Evolutionary conservation across 2,329 filamentous ascomycete genomes (phyloP), one percentile per base, ranked within the genome.

Genomic region (Grosmannia serpens): DNA sequence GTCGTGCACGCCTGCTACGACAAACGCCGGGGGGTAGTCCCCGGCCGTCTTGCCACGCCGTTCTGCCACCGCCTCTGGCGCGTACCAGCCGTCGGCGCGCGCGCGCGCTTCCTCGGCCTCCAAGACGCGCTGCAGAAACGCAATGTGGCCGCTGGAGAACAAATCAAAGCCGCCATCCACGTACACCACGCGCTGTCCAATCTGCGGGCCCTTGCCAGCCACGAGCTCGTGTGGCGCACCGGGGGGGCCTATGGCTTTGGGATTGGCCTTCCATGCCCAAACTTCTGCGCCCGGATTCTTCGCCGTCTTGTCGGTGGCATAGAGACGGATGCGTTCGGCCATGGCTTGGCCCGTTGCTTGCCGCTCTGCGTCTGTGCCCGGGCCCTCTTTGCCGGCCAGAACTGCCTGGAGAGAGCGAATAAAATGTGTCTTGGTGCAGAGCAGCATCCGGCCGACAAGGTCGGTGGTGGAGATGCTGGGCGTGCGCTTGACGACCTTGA

Each of bases 381-480:
- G 78, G 3, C 89, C 89, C 67, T 95, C 89, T 51, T 83, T 72
- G 5, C 89, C 91, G 0, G 77, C 75, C 8, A 97, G 77, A 29
- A 80, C 75, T 56, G 78, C 82, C 64, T 86, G 80, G 50, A 96
- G 78, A 0, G 87, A 91, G 66, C 85, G 87, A 70, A 97, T 92
- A 69, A 96, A 96, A 74, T 99, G 94, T 26, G 85, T 88, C 69
- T 86, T 87, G n/a, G 92, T 97, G 77, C 91, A 96, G 20, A 97
- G 79, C 67, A 99, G 78, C 94, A 99, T 99, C 67, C 94, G 86
- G 24, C 94, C 94, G 29, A 99, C 94, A n/a, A 99, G 81, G 69
- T 99, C 94, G 4, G 94, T 99, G 2, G 94, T 99, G 11, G 90
- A 96, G 68, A 99, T 99, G 60, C 90, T 91, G 0, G 94, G 94